Evolutionary conservation across 352 stramenopile species (phyloP), one percentile per base, ranked within the genome.

Genomic region (Globisporangium nunn): DNA sequence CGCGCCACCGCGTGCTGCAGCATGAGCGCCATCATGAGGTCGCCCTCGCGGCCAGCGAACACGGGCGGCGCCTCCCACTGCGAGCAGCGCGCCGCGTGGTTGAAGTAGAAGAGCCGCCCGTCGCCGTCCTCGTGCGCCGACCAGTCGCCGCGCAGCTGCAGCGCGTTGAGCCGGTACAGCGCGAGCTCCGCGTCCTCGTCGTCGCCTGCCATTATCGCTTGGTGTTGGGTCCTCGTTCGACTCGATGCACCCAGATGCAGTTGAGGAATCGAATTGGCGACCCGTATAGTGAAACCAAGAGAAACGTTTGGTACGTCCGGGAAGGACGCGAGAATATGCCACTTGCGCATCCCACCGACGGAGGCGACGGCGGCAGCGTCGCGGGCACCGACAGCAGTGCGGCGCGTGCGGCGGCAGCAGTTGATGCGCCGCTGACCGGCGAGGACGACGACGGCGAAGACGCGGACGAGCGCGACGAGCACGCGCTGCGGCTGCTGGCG

Each of bases 11-110:
- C 79, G 31, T 84, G 67, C 58, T 87, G 66, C 54, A 93, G 66
- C 81, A 93, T 93, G 28, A 90, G 72, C 68, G 81, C 75, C 83
- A 91, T 93, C 81, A 92, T 88, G 58, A 88, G 81, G 53, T 83
- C 74, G 37, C 71, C 80, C 50, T 90, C 79, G 29, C 84, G 65
- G 14, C 67, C 61, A 10, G 64, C 59, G 45, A 92, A 74, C 41
- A 63, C 71, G 14, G 71, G 59, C 0, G 83, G 83, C 30, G 72
- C 57, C 17, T 72, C 58, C 83, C 83, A 93, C 63, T 75, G 71
- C 28, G 81, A 88, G 55, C 68, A 56, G 14, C 71, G 46, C 17
- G 72, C 66, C 23, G 68, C 68, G 14, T 59, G 54, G 52, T 89
- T 72, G 64, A 85, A 88, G 70, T 91, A 93, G 62, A 91, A 93